Percentiles rank a stretch among this genome's conserved stretches.
phyloP scores from a whole-genome alignment of 805 yeast species.

The Candida chauliodis region DNA sequence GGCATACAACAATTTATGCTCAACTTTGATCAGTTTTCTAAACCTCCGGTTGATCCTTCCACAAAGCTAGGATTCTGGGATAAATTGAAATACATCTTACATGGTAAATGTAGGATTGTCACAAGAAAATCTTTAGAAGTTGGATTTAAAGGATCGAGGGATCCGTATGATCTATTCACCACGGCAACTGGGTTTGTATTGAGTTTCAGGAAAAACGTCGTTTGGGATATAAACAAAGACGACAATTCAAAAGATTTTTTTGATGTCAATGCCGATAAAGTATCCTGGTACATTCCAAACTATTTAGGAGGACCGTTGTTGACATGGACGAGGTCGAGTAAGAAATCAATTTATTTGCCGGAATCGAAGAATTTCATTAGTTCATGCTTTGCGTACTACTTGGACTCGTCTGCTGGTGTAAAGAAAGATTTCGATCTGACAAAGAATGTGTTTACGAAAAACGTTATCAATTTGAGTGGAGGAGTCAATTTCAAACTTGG shows the following conservation, averaged over 20 bases:
- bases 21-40: slow-evolving; percentile 77
- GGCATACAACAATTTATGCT: slow-evolving; percentile 77
- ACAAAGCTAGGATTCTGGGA: slow-evolving; percentile 91
- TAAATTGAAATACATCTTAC: slow-evolving; percentile 70
- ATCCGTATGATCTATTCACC: slow-evolving; percentile 72
- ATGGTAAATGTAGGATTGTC: slow-evolving; percentile 59
- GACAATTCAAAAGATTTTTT: slow-evolving; percentile 69
- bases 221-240: slow-evolving; percentile 57
- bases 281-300: slow-evolving; percentile 74
- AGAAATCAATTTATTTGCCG: slow-evolving; percentile 44
- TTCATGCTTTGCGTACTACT: slow-evolving; percentile 48
- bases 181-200: slow-evolving; percentile 73
- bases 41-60: slow-evolving; percentile 88
- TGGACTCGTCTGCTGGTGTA: slow-evolving; percentile 17
- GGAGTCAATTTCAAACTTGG: slow-evolving; percentile 59
- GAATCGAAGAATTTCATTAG: slow-evolving; percentile 39
- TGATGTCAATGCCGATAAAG: slow-evolving; percentile 56
- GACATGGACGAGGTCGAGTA: slow-evolving; percentile 56
- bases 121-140: slow-evolving; percentile 51
- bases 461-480: slow-evolving; percentile 56
- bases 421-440: slow-evolving; percentile 10
- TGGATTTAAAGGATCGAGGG: slow-evolving; percentile 68
- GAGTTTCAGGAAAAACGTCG: slow-evolving; percentile 62
- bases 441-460: slow-evolving; percentile 40
- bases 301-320: slow-evolving; percentile 49